Evolutionary conservation across 2,329 filamentous ascomycete species (phyloP).

Genomic region (Fusarium siculi): DNA sequence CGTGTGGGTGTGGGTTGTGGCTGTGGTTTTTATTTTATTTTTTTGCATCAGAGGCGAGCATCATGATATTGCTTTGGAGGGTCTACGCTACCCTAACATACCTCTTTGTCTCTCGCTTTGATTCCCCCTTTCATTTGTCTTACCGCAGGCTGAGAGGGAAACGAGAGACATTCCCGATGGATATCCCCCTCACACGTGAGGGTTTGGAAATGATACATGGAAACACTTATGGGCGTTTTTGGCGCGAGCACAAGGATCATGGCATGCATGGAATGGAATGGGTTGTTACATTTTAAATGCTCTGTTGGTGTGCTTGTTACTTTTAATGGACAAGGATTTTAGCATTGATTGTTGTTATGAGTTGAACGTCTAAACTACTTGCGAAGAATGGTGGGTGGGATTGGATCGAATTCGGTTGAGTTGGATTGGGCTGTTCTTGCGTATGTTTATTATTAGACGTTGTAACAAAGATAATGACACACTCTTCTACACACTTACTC

Average conservation of each 20-base stretch:
- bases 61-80: slow-evolving; percentile 25
- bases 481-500: neutral
- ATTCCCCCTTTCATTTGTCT: slow-evolving; percentile 30
- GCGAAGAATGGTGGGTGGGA: slow-evolving; percentile 1
- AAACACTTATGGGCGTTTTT: slow-evolving; percentile 33
- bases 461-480: slow-evolving; percentile 33
- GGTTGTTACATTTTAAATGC: slow-evolving; percentile 10
- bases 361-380: slow-evolving; percentile 7
- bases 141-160: slow-evolving; percentile 7
- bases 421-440: slow-evolving; percentile 20
- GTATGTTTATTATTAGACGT: slow-evolving; percentile 23
- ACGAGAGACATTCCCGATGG: slow-evolving; percentile 11
- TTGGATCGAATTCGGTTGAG: slow-evolving; percentile 17
- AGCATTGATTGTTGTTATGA: slow-evolving; percentile 21
- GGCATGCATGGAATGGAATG: slow-evolving; percentile 23
- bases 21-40: slow-evolving; percentile 16
- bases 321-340: slow-evolving; percentile 9
- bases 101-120: slow-evolving; percentile 20
- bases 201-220: slow-evolving; percentile 34
- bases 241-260: slow-evolving; percentile 27
- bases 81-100: slow-evolving; percentile 15
- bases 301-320: slow-evolving; percentile 16
- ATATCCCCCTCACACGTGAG: slow-evolving; percentile 12
- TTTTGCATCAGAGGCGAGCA: slow-evolving; percentile 29
- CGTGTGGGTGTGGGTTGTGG: neutral